A percentile compares a stretch with the other conserved stretches of the same genome.
phyloP scores from a whole-genome alignment of 257 asterid species.

The Solanum bulbocastanum region DNA sequence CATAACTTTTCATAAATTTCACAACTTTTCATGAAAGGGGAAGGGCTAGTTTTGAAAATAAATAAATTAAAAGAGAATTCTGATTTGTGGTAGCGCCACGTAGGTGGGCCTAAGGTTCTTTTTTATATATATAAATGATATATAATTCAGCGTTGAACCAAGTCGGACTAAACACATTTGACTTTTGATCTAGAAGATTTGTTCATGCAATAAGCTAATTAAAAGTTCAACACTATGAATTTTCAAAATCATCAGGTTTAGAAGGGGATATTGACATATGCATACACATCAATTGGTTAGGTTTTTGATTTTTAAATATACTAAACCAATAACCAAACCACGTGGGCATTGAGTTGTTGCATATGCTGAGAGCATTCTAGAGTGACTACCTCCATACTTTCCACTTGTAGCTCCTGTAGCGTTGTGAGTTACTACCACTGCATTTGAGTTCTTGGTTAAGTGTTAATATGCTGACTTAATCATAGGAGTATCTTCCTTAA shows the following conservation, averaged over 20 bases:
- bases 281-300: neutral
- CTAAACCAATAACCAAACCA: neutral
- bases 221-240: neutral
- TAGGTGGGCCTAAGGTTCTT: too few species aligned
- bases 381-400: neutral
- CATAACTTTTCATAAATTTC: too few species aligned
- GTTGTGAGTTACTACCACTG: neutral
- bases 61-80: too few species aligned
- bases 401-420: neutral
- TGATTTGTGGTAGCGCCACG: too few species aligned
- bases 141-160: neutral
- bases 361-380: neutral
- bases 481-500: neutral
- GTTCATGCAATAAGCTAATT: neutral
- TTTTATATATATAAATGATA: too few species aligned
- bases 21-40: too few species aligned
- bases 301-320: too few species aligned
- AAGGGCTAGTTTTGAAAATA: too few species aligned
- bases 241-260: neutral
- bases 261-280: neutral
- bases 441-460: neutral
- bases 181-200: neutral
- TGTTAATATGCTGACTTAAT: neutral
- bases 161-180: neutral
- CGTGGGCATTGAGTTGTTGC: neutral